These are phyloP conservation scores for Amanita inopinata DNA, from an alignment of 768 basidiomycete species.

Conservation along the genomic window DNA sequence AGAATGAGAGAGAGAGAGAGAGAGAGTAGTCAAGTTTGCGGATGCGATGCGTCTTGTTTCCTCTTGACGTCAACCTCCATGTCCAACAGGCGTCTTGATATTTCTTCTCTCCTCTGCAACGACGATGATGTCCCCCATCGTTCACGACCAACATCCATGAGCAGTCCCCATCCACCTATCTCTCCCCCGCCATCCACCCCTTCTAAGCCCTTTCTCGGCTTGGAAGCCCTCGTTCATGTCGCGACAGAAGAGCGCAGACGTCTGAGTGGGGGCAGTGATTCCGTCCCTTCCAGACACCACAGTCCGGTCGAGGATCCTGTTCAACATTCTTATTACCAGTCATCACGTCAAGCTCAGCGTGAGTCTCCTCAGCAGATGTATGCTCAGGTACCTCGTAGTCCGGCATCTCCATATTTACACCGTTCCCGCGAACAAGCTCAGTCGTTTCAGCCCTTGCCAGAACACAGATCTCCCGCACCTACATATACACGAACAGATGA, in stretches of 20 bases:
- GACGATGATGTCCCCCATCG: slow-evolving; percentile 23
- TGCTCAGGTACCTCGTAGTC: background rate
- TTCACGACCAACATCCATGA: slow-evolving; percentile 7
- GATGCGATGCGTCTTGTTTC: slow-evolving; percentile 14
- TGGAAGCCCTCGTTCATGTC: slow-evolving; percentile 65
- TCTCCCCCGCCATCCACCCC: slow-evolving; percentile 14
- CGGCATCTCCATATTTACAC: slow-evolving; percentile 1
- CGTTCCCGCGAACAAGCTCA: slow-evolving; percentile 1
- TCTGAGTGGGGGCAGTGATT: slow-evolving; percentile 25
- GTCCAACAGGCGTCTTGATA: slow-evolving; percentile 45
- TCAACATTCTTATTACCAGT: background rate
- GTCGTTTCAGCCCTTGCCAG: slow-evolving; percentile 5
- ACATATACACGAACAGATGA: slow-evolving; percentile 12
- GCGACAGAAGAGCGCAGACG: slow-evolving; percentile 58
- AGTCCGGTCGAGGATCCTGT: slow-evolving; percentile 3
- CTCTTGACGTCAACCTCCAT: slow-evolving; percentile 14
- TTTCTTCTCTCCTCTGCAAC: slow-evolving; percentile 64
- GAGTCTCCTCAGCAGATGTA: slow-evolving; percentile 3
- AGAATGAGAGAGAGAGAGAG: no score
- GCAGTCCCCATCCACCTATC: slow-evolving; percentile 17
- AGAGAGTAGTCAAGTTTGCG: no score
- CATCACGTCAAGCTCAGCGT: slow-evolving; percentile 1
- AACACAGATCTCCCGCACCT: slow-evolving; percentile 14
- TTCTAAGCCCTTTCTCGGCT: slow-evolving; percentile 24
- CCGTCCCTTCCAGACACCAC: slow-evolving; percentile 1